Evolutionary conservation across 1,284 basidiomycete genomes (phyloP).

Genomic region (Xerocomus amazonicus): DNA sequence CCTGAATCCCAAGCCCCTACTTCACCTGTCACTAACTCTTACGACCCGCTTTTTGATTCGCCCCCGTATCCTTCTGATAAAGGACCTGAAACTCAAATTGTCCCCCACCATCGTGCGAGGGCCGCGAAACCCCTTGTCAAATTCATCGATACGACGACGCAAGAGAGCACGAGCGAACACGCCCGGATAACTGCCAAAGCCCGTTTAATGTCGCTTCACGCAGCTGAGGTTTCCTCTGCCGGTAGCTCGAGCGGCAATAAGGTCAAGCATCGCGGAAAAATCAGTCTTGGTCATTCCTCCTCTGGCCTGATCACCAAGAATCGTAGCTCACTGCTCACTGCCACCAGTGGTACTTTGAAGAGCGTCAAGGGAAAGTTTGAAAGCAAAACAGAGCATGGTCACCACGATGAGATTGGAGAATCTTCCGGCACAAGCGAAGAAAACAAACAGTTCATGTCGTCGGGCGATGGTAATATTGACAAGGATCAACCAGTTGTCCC

Average conservation of each 20-base stretch:
- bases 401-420: slow-evolving; percentile 25
- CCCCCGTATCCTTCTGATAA: slow-evolving; percentile 10
- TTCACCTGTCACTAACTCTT: slow-evolving; percentile 15
- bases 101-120: slow-evolving; percentile 46
- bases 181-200: slow-evolving; percentile 48
- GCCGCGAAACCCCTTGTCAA: slow-evolving; percentile 52
- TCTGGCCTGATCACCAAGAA: slow-evolving; percentile 35
- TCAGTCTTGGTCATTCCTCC: slow-evolving; percentile 48
- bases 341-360: slow-evolving; percentile 44
- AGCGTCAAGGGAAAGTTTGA: slow-evolving; percentile 42
- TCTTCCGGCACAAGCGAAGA: slow-evolving; percentile 1
- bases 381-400: slow-evolving; percentile 8
- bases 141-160: slow-evolving; percentile 40
- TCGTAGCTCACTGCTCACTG: slow-evolving; percentile 48
- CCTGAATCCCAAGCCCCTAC: slow-evolving; percentile 4
- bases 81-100: slow-evolving; percentile 1
- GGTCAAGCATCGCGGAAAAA: slow-evolving; percentile 32
- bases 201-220: slow-evolving; percentile 31
- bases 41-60: slow-evolving; percentile 34
- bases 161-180: slow-evolving; percentile 22
- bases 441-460: slow-evolving; percentile 9
- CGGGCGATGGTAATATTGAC: slow-evolving; percentile 23
- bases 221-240: slow-evolving; percentile 9
- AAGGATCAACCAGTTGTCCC: slow-evolving; percentile 4
- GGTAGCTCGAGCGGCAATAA: slow-evolving; percentile 8